Percentiles rank a stretch among this genome's conserved stretches.
Conservation (phyloP, 2,329 filamentous ascomycete species). For the Fusarium verticillioides region DNA sequence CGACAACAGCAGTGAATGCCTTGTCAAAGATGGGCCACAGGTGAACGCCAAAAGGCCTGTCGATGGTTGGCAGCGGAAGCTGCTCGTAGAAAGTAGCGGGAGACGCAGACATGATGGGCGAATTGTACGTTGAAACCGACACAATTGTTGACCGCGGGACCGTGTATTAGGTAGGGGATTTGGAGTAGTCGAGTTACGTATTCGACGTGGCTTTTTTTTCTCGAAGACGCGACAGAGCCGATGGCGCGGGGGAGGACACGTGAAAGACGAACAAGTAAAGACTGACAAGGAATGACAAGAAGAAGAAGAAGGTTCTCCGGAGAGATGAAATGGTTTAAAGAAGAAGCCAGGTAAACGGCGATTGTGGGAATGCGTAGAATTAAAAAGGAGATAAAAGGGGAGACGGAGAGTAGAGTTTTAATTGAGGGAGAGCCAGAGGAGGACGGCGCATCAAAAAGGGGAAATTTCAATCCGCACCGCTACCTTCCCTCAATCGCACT, state of each 20-base stretch:
- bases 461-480: slow-evolving; percentile 49
- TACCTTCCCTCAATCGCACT: slow-evolving; percentile 13
- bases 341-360: slow-evolving; percentile 35
- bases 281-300: slow-evolving; percentile 52
- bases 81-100: slow-evolving; percentile 63
- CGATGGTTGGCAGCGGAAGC: slow-evolving; percentile 80
- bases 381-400: slow-evolving; percentile 44
- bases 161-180: slow-evolving; percentile 28
- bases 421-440: slow-evolving; percentile 34
- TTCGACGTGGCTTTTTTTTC: slow-evolving; percentile 33
- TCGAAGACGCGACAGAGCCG: slow-evolving; percentile 35
- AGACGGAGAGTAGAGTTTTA: slow-evolving; percentile 40
- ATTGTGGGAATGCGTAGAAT: slow-evolving; percentile 38
- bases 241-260: slow-evolving; percentile 44
- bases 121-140: slow-evolving; percentile 20
- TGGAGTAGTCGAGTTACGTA: slow-evolving; percentile 22
- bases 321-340: slow-evolving; percentile 34
- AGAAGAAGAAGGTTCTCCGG: slow-evolving; percentile 47
- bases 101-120: slow-evolving; percentile 51
- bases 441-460: slow-evolving; percentile 49
- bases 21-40: slow-evolving; percentile 96
- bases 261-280: slow-evolving; percentile 31
- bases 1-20: slow-evolving; percentile 78
- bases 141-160: slow-evolving; percentile 10
- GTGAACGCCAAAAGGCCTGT: slow-evolving; percentile 89